These are phyloP conservation scores for Trichoderma asperelloides DNA, from an alignment of 495 filamentous ascomycete genomes.

Conservation along the genomic window DNA sequence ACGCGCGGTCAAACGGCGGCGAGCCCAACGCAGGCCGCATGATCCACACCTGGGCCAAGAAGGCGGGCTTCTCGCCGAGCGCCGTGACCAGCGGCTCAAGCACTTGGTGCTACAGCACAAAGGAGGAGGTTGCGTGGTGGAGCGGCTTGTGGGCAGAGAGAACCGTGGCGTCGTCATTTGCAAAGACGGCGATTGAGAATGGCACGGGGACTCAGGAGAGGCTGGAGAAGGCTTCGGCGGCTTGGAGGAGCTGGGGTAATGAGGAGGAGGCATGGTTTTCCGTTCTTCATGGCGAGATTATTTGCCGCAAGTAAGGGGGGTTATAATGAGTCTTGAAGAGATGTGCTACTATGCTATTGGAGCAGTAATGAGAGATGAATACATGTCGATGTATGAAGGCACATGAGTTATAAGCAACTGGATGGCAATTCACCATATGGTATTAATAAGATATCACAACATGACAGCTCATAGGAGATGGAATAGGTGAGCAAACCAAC, in stretches of 20 bases:
- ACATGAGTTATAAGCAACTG: too few relatives aligned
- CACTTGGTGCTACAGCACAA: background rate
- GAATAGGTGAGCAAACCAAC: too few relatives aligned
- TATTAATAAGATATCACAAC: too few relatives aligned
- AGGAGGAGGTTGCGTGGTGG: background rate
- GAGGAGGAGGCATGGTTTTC: constrained; percentile 1
- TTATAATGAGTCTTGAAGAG: too few relatives aligned
- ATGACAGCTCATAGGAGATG: too few relatives aligned
- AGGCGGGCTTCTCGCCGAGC: background rate
- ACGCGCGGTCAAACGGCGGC: constrained; percentile 2
- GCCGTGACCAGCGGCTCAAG: background rate
- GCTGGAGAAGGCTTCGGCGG: background rate
- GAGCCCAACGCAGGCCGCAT: background rate
- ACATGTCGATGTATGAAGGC: too few relatives aligned
- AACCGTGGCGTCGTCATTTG: constrained; percentile 1
- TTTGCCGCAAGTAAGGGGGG: background rate
- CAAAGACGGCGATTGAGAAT: background rate
- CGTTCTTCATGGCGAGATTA: background rate
- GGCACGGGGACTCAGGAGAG: background rate
- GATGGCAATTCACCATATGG: too few relatives aligned
- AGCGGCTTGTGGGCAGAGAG: background rate
- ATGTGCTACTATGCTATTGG: too few relatives aligned
- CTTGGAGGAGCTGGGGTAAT: background rate
- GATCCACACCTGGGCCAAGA: background rate
- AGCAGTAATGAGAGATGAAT: too few relatives aligned